Base-by-base conservation (phyloP, 2,329 filamentous ascomycete species). In the Trichoderma sp. region DNA sequence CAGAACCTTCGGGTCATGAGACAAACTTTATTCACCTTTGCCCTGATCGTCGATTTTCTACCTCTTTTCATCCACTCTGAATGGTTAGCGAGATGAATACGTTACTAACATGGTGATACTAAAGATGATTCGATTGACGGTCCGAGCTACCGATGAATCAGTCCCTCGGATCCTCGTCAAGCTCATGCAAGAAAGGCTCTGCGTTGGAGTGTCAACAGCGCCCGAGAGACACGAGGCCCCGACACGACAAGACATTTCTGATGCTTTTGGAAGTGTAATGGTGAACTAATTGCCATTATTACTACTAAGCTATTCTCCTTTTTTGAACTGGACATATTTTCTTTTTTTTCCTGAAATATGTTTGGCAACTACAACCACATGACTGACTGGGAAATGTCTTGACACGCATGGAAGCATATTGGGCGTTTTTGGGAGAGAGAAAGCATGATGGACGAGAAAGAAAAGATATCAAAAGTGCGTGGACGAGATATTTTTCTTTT, bases 121-220 rank as follows among this genome's bases (percentile, higher is more conserved):
- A 29, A 31, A 97, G 96, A 97, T 97, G 93, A 92, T 96, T 76
- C 94, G 96, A 65, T 85, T 98, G 71, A 99, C 96, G 0, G 91
- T 99, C 74, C 88, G 96, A 72, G 96, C 95, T 6, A 99, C 96
- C 1, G 95, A 98, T 76, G 96, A 98, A 77, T 88, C 85, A 37
- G 93, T 99, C 0, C 94, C 96, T 8, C 86, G 88, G 1, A 86
- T 95, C 24, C 79, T 99, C 68, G 83, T 96, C 76, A 94, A 93
- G 79, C 83, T 92, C 69, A 97, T 99, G 93, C 92, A 96, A 77
- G 92, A 95, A 72, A 88, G 91, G 71, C 84, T 98, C 59, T 85
- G 91, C 8, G 77, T 80, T 8, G 89, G 89, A 5, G 74, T 81
- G 29, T 82, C 83, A 35, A 83, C 80, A 31, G 70, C 74, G 19